Conservation (phyloP, 495 filamentous ascomycete genomes). For the Amniculicola lignicola region DNA sequence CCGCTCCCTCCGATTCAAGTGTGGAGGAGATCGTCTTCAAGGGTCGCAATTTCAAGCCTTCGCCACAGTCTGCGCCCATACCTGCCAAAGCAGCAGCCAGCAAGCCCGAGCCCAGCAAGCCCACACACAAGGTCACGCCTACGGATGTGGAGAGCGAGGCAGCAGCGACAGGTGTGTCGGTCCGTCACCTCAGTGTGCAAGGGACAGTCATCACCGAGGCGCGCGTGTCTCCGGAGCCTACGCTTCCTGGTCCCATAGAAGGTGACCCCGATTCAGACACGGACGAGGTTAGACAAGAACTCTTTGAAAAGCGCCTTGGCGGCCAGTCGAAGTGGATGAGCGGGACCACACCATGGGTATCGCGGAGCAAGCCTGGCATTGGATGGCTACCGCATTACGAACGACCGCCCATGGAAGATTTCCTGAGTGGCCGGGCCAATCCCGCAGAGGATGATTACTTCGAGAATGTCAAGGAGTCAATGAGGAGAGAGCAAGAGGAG, state of each 20-base stretch:
- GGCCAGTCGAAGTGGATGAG: slow-evolving; percentile 16
- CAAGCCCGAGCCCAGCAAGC: not conserved
- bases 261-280: slow-evolving; percentile 6
- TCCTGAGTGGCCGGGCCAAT: slow-evolving; percentile 13
- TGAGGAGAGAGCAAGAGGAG: not conserved
- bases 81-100: too few species aligned
- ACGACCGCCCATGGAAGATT: slow-evolving; percentile 10
- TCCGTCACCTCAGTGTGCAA: too few species aligned
- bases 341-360: slow-evolving; percentile 20
- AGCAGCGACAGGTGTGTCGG: too few species aligned
- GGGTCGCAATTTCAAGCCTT: too few species aligned
- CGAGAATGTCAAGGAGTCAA: slow-evolving; percentile 55
- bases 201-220: too few species aligned
- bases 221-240: too few species aligned
- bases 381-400: slow-evolving; percentile 24
- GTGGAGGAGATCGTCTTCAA: slow-evolving; percentile 67
- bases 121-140: not conserved
- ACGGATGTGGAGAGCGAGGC: not conserved
- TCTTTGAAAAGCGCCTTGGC: slow-evolving; percentile 14
- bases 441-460: slow-evolving; percentile 64
- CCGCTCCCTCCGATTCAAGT: slow-evolving; percentile 57
- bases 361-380: slow-evolving; percentile 31
- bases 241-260: too few species aligned
- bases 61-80: too few species aligned
- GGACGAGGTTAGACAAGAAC: slow-evolving; percentile 11